Base-by-base conservation (phyloP, 2,329 filamentous ascomycete species). In the Bipolaris cookei region DNA sequence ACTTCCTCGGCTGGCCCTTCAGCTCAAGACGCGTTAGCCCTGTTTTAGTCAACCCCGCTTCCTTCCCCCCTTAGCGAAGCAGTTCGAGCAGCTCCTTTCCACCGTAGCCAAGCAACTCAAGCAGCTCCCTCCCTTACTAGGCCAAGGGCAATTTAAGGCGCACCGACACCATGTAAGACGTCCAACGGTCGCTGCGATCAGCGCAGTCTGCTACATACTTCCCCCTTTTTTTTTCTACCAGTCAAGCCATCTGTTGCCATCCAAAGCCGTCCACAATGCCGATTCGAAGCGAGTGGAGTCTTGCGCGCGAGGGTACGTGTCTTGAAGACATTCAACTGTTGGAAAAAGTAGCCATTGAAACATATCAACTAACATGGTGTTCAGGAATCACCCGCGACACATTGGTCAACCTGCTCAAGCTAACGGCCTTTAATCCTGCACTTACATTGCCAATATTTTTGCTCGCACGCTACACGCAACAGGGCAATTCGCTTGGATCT, bases 381-480 rank as follows among this genome's bases (percentile, higher is more conserved):
- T 28, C 52, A 77, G 74, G 74, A 54, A 55, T 69, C 25, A 76
- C 71, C 77, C 78, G 80, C 57, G 88, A 90, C 68, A 84, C 87
- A 11, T 62, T 90, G 57, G 76, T 83, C 34, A 80, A 80, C 37
- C 68, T 89, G 38, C 70, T 91, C 63, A 82, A 83, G 61, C 79
- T 79, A 51, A 91, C 87, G 0, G 79, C 83, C 6, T 78, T 91
- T 57, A 89, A 90, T 68, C 88, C 89, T 1, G 79, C 81, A 37
- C 76, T 90, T 18, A 82, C 89, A 0, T 76, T 91, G 11, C 84
- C 88, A 0, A 78, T 91, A 21, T 67, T 90, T 42, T 80, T 90
- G 4, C 79, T 88, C 20, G 83, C 85, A 7, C 82, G 83, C 25
- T 88, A 85, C 78, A 90, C 88, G n/a, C 79, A 83, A 63, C 81